Evolutionary conservation across 164 flowering plant genomes (phyloP).

Genomic region (Magnolia sinica): DNA sequence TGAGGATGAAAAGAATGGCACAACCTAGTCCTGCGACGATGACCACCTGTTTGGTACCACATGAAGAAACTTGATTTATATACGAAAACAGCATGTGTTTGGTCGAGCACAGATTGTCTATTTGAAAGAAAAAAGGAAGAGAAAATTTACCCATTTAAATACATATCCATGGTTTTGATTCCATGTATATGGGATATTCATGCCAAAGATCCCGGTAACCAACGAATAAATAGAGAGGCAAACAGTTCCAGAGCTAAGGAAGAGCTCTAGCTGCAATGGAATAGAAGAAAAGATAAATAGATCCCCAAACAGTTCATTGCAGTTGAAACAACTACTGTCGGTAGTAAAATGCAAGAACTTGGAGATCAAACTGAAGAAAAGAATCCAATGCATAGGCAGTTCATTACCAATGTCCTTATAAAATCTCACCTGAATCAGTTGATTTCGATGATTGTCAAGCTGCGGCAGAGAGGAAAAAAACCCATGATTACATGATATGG

Average conservation of each 20-base stretch:
- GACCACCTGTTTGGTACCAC: conserved; percentile 46
- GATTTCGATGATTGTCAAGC: conserved; percentile 97
- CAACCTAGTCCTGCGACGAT: conserved; percentile 34
- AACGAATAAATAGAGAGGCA: conserved; percentile 73
- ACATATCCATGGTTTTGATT: conserved; percentile 58
- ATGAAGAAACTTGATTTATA: not conserved
- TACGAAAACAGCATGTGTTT: not conserved
- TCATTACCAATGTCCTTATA: not conserved
- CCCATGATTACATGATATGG: not conserved
- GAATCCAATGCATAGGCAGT: not conserved
- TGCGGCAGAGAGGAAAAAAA: conserved; percentile 29
- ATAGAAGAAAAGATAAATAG: not conserved
- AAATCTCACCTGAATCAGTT: conserved; percentile 79
- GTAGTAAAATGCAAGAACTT: not conserved
- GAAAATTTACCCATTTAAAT: conserved; percentile 79
- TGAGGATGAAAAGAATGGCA: conserved; percentile 33
- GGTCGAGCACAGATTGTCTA: not conserved
- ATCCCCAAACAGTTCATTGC: not conserved
- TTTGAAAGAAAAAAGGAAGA: not conserved
- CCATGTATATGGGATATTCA: conserved; percentile 93
- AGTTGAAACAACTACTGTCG: not conserved
- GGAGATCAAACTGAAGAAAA: not conserved
- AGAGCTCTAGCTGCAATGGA: conserved; percentile 72
- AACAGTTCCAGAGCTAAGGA: conserved; percentile 83
- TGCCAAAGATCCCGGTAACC: conserved; percentile 87